A percentile compares a stretch with the other conserved stretches of the same genome.
These are phyloP conservation scores for Beauveria varroae DNA, from an alignment of 2,329 filamentous ascomycete species.

Conservation along the genomic window DNA sequence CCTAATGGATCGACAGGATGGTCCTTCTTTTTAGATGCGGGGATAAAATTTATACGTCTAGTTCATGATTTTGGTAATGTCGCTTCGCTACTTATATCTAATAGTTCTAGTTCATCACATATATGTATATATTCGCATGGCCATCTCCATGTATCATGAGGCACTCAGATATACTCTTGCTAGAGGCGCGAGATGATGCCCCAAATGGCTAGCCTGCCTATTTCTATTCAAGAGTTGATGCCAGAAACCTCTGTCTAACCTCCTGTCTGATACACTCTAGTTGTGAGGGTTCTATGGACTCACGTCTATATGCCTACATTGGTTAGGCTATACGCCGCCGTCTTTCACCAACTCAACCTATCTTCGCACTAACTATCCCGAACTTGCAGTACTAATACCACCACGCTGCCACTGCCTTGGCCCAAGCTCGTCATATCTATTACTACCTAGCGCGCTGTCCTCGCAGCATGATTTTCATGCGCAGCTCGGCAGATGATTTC, in stretches of 20 bases:
- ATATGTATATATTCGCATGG: background rate
- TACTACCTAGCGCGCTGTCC: background rate
- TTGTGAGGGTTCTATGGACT: too few species aligned
- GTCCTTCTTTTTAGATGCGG: conserved; percentile 3
- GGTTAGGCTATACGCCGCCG: too few species aligned
- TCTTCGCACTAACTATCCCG: too few species aligned
- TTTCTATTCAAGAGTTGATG: too few species aligned
- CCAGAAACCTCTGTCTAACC: too few species aligned
- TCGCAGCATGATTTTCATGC: background rate
- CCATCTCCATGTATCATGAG: background rate
- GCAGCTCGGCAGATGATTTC: background rate
- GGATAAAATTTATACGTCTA: background rate
- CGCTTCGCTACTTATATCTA: background rate
- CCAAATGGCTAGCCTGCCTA: too few species aligned
- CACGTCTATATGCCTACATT: too few species aligned
- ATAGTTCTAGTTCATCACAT: background rate
- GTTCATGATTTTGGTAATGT: too few species aligned
- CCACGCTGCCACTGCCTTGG: background rate
- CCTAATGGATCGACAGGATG: conserved; percentile 2
- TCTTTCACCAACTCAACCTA: too few species aligned
- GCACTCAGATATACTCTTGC: too few species aligned
- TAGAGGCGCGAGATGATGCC: background rate
- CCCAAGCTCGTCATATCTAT: background rate
- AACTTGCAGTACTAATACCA: background rate
- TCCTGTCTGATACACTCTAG: too few species aligned